Evolutionary conservation across 2,329 filamentous ascomycete species (phyloP).

Genomic region (Hymenoscyphus fraxineus): DNA sequence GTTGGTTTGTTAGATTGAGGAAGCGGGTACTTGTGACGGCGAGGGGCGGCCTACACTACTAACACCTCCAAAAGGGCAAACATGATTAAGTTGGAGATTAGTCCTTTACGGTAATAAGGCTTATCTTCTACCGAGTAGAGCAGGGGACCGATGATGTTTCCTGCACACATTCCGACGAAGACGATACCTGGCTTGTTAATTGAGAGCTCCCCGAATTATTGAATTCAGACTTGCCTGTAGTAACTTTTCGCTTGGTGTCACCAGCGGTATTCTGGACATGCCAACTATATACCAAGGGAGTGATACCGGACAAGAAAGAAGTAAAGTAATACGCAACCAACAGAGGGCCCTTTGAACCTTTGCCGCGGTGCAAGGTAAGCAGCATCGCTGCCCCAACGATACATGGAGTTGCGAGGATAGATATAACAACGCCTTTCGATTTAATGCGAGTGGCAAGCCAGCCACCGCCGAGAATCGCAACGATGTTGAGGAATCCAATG

Average conservation of each 20-base stretch:
- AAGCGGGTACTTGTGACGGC: not conserved
- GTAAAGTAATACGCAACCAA: constrained; percentile 49
- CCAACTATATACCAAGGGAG: constrained; percentile 59
- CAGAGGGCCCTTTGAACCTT: constrained; percentile 46
- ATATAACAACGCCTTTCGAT: constrained; percentile 52
- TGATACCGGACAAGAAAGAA: constrained; percentile 56
- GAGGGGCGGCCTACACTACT: constrained; percentile 36
- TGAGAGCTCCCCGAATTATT: not conserved
- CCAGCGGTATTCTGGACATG: constrained; percentile 61
- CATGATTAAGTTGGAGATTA: constrained; percentile 13
- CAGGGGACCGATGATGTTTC: constrained; percentile 63
- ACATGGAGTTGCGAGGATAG: constrained; percentile 51
- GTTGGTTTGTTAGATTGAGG: not conserved
- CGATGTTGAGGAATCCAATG: constrained; percentile 42
- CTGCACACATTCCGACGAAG: constrained; percentile 61
- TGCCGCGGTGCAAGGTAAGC: constrained; percentile 45
- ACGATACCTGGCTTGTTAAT: constrained; percentile 44
- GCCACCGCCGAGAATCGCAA: constrained; percentile 55
- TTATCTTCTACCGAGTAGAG: constrained; percentile 59
- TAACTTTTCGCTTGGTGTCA: constrained; percentile 66
- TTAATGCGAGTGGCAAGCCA: constrained; percentile 51
- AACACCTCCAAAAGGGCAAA: constrained; percentile 36
- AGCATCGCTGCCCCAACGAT: constrained; percentile 51
- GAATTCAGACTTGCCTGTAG: constrained; percentile 38
- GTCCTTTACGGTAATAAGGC: constrained; percentile 45